These are phyloP conservation scores for Calamus simplicifolius DNA, from an alignment of 176 grass and related monocot genomes.

Conservation along the genomic window DNA sequence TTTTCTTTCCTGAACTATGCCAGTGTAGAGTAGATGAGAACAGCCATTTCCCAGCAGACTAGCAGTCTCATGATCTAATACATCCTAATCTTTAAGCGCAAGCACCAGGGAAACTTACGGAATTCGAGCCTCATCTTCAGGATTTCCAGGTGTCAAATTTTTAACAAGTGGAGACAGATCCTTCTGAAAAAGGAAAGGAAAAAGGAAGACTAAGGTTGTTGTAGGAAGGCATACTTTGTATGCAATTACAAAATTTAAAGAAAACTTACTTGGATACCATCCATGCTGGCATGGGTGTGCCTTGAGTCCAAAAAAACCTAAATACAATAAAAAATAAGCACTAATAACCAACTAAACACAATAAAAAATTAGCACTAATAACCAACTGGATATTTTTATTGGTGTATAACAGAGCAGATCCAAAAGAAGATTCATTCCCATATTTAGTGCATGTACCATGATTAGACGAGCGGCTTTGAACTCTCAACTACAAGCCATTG, in stretches of 20 bases:
- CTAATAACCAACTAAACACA: constrained; percentile 7
- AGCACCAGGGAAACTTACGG: constrained; percentile 44
- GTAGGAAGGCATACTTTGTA: neutral
- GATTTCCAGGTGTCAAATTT: constrained; percentile 72
- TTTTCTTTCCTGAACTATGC: too few species aligned
- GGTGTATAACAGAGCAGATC: constrained; percentile 16
- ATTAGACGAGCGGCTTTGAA: constrained; percentile 81
- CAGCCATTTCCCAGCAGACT: too few species aligned
- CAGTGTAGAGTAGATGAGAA: too few species aligned
- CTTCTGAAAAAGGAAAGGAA: constrained; percentile 33
- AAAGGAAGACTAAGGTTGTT: neutral
- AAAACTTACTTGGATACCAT: constrained; percentile 68
- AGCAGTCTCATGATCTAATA: too few species aligned
- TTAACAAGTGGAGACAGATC: constrained; percentile 93
- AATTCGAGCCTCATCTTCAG: constrained; percentile 60
- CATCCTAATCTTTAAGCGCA: too few species aligned
- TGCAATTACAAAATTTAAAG: constrained; percentile 8
- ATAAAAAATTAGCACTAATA: neutral
- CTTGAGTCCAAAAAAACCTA: constrained; percentile 96
- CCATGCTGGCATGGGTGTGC: constrained; percentile 59
- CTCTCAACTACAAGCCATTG: constrained; percentile 89
- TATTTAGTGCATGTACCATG: constrained; percentile 37
- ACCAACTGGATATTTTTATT: constrained; percentile 3
- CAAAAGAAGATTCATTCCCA: constrained; percentile 1
- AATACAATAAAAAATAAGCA: constrained; percentile 3